Conservation (phyloP, 352 stramenopile genomes). For the Saprolegnia parasitica region DNA sequence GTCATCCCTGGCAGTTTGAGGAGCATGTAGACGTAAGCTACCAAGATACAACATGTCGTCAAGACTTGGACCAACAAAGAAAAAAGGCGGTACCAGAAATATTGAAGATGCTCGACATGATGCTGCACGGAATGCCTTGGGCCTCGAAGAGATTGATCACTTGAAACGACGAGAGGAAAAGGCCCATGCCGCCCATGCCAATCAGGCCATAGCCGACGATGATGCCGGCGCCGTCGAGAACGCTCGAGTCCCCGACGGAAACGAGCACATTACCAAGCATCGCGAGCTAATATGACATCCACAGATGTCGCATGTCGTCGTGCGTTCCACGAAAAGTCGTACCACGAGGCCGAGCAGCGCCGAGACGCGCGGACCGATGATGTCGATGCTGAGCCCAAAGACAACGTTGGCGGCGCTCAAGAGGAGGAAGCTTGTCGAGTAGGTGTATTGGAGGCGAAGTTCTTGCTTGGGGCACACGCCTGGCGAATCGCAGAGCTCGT, state of each 20-base stretch:
- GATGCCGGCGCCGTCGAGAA: slow-evolving; percentile 45
- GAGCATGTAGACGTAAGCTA: slow-evolving; percentile 73
- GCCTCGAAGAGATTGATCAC: slow-evolving; percentile 72
- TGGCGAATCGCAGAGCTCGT: slow-evolving; percentile 40
- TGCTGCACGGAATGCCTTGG: slow-evolving; percentile 72
- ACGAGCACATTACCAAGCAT: slow-evolving; percentile 55
- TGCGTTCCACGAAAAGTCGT: background rate
- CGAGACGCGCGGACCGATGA: slow-evolving; percentile 53
- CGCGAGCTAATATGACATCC: slow-evolving; percentile 32
- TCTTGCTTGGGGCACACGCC: slow-evolving; percentile 55
- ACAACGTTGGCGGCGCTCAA: slow-evolving; percentile 74
- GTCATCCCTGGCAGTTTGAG: slow-evolving; percentile 52
- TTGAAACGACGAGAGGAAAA: slow-evolving; percentile 75
- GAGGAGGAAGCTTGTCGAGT: slow-evolving; percentile 71
- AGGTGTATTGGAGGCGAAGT: slow-evolving; percentile 69
- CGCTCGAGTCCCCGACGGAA: slow-evolving; percentile 49
- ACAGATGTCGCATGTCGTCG: background rate
- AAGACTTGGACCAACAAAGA: too few relatives aligned
- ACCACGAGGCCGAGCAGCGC: slow-evolving; percentile 45
- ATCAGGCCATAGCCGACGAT: slow-evolving; percentile 67
- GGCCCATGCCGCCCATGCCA: slow-evolving; percentile 61
- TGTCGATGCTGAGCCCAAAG: slow-evolving; percentile 69
- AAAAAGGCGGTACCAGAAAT: slow-evolving; percentile 43
- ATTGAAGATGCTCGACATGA: slow-evolving; percentile 79
- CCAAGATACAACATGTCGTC: background rate